Percentiles rank a stretch among this genome's conserved stretches.
Conservation (phyloP, 176 grass and related monocot genomes). For the Oryza coarctata region DNA sequence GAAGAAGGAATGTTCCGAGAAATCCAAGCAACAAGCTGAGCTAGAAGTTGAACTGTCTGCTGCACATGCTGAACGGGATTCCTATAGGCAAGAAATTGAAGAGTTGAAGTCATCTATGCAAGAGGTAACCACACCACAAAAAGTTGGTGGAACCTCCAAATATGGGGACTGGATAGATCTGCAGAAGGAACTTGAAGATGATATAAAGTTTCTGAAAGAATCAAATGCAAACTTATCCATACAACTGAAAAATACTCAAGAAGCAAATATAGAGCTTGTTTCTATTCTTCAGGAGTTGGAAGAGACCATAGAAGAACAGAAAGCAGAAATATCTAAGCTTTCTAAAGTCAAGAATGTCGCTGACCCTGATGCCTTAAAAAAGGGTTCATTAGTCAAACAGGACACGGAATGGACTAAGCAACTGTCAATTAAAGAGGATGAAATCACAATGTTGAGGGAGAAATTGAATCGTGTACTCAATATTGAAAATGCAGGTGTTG, state of each 20-base stretch:
- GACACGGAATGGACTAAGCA: constrained; percentile 47
- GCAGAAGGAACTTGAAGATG: constrained; percentile 77
- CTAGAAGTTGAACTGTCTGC: constrained; percentile 75
- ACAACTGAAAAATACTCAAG: constrained; percentile 79
- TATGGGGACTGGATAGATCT: constrained; percentile 48
- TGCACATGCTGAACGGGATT: constrained; percentile 68
- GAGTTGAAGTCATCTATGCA: constrained; percentile 67
- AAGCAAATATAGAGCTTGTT: constrained; percentile 85
- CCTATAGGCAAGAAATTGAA: constrained; percentile 74
- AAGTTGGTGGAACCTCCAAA: constrained; percentile 46
- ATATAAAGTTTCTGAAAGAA: constrained; percentile 89
- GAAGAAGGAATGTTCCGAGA: constrained; percentile 91
- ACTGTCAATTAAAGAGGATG: constrained; percentile 71
- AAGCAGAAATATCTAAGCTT: constrained; percentile 53
- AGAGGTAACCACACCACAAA: constrained; percentile 37
- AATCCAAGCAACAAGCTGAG: constrained; percentile 74
- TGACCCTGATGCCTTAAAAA: constrained; percentile 24
- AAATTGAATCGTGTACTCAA: constrained; percentile 51
- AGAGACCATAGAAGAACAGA: constrained; percentile 76
- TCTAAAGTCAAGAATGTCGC: constrained; percentile 34
- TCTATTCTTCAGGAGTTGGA: constrained; percentile 88
- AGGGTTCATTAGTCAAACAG: constrained; percentile 30
- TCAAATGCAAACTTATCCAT: constrained; percentile 70
- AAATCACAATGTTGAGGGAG: constrained; percentile 63
- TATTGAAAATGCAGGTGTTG: constrained; percentile 35